Conservation (phyloP, 2,329 filamentous ascomycete species). For the Dactylellina leptospora region DNA sequence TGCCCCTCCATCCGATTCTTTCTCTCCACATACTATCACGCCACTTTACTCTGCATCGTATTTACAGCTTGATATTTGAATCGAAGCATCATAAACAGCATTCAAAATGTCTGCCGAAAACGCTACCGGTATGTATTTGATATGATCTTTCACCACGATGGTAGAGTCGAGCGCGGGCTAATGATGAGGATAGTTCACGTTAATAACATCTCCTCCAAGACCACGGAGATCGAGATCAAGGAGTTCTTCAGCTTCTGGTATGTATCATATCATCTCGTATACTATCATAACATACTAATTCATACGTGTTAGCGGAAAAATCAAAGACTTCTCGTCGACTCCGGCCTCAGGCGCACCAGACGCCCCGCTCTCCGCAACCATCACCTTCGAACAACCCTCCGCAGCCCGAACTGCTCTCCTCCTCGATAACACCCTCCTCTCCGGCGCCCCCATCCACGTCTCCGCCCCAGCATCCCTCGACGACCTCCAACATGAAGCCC, state of each 20-base stretch:
- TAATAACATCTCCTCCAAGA: constrained; percentile 83
- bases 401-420: constrained; percentile 96
- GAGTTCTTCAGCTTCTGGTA: constrained; percentile 86
- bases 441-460: constrained; percentile 78
- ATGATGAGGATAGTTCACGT: constrained; percentile 77
- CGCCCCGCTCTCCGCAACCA: constrained; percentile 81
- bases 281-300: constrained; percentile 9
- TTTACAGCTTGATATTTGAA: no score
- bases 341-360: constrained; percentile 66
- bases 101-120: constrained; percentile 39
- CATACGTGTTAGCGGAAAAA: constrained; percentile 76
- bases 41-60: neutral
- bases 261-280: constrained; percentile 19
- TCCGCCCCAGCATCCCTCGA: constrained; percentile 74
- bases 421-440: constrained; percentile 95
- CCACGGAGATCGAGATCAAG: constrained; percentile 86
- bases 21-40: neutral
- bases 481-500: constrained; percentile 66
- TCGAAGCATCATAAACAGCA: constrained; percentile 9
- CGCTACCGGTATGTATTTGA: constrained; percentile 20
- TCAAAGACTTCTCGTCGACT: constrained; percentile 80
- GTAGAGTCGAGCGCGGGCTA: constrained; percentile 64
- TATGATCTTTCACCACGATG: constrained; percentile 37
- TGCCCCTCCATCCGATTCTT: neutral
- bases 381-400: constrained; percentile 95